Percentiles rank a stretch among this genome's conserved stretches.
These are phyloP conservation scores for Camellia sinensis DNA, from an alignment of 148 eudicot species.

Conservation along the genomic window DNA sequence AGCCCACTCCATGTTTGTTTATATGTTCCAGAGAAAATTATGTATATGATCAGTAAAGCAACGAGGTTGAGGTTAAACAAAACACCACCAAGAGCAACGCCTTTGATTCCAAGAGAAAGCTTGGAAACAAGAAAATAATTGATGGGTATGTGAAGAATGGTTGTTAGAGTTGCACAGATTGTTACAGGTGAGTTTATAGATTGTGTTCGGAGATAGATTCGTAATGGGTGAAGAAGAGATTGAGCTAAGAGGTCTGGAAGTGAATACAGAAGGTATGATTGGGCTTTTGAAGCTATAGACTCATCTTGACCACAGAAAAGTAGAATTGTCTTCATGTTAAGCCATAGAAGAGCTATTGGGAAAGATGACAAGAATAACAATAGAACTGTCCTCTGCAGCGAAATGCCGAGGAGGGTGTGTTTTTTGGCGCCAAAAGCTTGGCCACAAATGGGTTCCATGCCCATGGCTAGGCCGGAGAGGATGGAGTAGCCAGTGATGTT, in stretches of 20 bases:
- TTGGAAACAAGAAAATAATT: constrained; percentile 31
- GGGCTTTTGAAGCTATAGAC: constrained; percentile 35
- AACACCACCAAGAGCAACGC: constrained; percentile 43
- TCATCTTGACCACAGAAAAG: constrained; percentile 40
- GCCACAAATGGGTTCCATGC: constrained; percentile 56
- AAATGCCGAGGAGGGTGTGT: constrained; percentile 34
- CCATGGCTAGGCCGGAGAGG: constrained; percentile 53
- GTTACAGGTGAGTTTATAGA: constrained; percentile 45
- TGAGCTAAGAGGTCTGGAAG: constrained; percentile 41
- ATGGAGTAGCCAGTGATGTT: constrained; percentile 52
- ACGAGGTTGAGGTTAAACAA: constrained; percentile 41
- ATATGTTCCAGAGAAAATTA: constrained; percentile 31
- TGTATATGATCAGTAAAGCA: constrained; percentile 26
- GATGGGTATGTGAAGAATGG: constrained; percentile 43
- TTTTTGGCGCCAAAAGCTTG: constrained; percentile 50
- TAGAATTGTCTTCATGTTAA: constrained; percentile 33
- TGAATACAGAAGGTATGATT: constrained; percentile 36
- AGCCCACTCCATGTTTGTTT: constrained; percentile 42
- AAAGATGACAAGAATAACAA: constrained; percentile 27
- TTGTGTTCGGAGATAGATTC: constrained; percentile 44
- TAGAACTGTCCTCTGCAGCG: constrained; percentile 40
- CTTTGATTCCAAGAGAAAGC: constrained; percentile 35
- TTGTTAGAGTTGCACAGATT: constrained; percentile 35
- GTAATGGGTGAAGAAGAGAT: constrained; percentile 41
- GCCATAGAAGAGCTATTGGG: constrained; percentile 38